Evolutionary conservation across 495 filamentous ascomycete species (phyloP).

Genomic region (Barbatosphaeria neglecta): DNA sequence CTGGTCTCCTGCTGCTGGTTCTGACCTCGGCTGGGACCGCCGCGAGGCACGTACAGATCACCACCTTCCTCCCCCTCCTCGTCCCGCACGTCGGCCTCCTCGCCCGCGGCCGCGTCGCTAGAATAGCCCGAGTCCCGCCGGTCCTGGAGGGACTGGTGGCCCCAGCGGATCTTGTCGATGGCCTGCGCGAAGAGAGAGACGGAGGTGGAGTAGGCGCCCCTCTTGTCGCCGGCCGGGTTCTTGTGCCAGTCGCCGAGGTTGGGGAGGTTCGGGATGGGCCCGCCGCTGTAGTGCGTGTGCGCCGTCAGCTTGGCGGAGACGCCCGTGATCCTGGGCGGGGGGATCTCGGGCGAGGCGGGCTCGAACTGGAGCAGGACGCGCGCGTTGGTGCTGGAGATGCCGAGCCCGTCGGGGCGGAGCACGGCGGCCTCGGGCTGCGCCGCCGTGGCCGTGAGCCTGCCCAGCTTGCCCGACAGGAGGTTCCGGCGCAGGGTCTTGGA

Average conservation of each 20-base stretch:
- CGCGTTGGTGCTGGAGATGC: constrained; percentile 43
- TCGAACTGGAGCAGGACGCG: constrained; percentile 63
- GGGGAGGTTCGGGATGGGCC: constrained; percentile 36
- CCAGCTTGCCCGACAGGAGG: constrained; percentile 65
- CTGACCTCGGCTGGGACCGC: too few relatives aligned
- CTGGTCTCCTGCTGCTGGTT: too few relatives aligned
- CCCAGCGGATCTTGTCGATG: constrained; percentile 57
- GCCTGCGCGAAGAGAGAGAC: constrained; percentile 53
- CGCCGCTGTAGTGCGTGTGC: constrained; percentile 57
- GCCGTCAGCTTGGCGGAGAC: constrained; percentile 62
- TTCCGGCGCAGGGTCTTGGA: constrained; percentile 71
- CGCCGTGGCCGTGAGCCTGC: constrained; percentile 59
- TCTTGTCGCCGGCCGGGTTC: constrained; percentile 34
- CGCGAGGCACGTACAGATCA: too few relatives aligned
- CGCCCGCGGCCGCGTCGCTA: constrained; percentile 14
- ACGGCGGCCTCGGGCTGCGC: constrained; percentile 60
- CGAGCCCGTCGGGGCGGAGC: constrained; percentile 36
- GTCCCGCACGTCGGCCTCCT: constrained; percentile 6
- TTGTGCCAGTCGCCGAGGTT: constrained; percentile 41
- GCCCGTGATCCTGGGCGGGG: constrained; percentile 56
- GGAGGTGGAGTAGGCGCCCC: constrained; percentile 55
- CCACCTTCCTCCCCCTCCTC: too few relatives aligned
- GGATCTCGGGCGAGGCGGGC: constrained; percentile 42
- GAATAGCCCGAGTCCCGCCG: constrained; percentile 52
- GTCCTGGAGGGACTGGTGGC: constrained; percentile 28